Base-by-base conservation (phyloP, 208 protist species). In the Eutreptiella sp. region DNA sequence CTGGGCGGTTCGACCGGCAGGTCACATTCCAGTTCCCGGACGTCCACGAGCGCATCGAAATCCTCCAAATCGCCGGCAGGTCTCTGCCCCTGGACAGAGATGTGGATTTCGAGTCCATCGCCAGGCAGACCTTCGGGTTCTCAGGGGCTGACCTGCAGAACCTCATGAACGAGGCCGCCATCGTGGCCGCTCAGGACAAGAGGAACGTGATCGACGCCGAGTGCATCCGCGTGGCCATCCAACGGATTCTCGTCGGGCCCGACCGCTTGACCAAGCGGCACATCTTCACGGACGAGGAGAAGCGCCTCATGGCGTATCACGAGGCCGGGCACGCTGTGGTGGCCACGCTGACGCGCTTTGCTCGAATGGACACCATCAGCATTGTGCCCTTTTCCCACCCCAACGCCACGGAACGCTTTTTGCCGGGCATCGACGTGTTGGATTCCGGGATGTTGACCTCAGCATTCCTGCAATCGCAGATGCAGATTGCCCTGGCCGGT, bases 131-230 rank as follows among this genome's bases (percentile, higher is more conserved):
- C 31, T 87, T 90, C 3, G 93, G 93, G 24, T 97, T 95, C 75
- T 86, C 84, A 36, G 96, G 96, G 26, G 92, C 92, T 4, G 93
- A 97, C 62, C 97, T 98, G 63, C 91, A 91, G 54, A 98, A 97
- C 70, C 84, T 97, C 2, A 95, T 89, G 78, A 98, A 98, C 67
- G 94, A 97, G 81, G 90, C 90, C 2, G 94, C 94, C 9, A 83
- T 98, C 36, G 87, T 93, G 50, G 93, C 93, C 2, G 90, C 92
- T 21, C 78, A 93, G 26, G 61, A 83, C 43, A 63, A 60, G 35
- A 81, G 80, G 32, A 50, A 77, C 28, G 34, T 48, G 26, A 90
- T 98, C 9, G 61, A 68, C 4, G 38, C 80, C 14, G 46, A 57
- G 3, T 69, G 73, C 31, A 76, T 92, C 21, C 67, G 85, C 36